Evolutionary conservation across 371 early-diverging fungal genomes (phyloP).

Genomic region (Sporodiniella umbellata): DNA sequence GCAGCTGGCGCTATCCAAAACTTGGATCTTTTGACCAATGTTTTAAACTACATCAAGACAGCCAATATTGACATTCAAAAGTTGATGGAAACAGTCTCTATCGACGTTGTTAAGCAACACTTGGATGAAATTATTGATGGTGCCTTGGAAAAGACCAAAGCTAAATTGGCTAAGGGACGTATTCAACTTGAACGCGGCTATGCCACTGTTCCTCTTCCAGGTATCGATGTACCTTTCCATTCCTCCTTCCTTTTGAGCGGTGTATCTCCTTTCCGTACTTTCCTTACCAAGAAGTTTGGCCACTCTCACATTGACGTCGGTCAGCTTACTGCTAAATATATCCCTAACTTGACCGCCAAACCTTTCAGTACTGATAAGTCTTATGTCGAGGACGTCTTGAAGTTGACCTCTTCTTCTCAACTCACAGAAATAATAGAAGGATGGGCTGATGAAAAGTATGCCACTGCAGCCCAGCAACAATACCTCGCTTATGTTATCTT

Average conservation of each 20-base stretch:
- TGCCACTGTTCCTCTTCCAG: constrained; percentile 90
- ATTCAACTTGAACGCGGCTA: constrained; percentile 83
- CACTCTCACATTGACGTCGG: constrained; percentile 76
- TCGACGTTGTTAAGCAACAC: constrained; percentile 83
- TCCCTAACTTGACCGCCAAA: constrained; percentile 93
- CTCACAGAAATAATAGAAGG: constrained; percentile 76
- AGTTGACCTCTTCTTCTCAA: constrained; percentile 70
- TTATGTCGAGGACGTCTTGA: constrained; percentile 79
- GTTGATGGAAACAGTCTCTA: constrained; percentile 81
- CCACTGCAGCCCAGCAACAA: constrained; percentile 78
- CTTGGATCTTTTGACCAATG: constrained; percentile 76
- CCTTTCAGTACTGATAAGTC: constrained; percentile 80
- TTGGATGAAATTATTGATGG: constrained; percentile 79
- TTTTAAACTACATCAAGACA: constrained; percentile 78
- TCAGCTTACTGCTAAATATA: constrained; percentile 79
- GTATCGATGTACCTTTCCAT: constrained; percentile 98
- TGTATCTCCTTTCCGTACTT: constrained; percentile 90
- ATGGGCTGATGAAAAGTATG: constrained; percentile 75
- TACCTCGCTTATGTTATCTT: constrained; percentile 82
- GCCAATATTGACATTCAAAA: constrained; percentile 83
- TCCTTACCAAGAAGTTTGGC: constrained; percentile 80
- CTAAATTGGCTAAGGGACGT: constrained; percentile 62
- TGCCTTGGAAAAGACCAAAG: constrained; percentile 68
- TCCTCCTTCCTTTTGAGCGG: constrained; percentile 89
- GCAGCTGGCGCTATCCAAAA: constrained; percentile 86